A percentile compares a stretch with the other conserved stretches of the same genome.
Evolutionary conservation across 345 rosid species (phyloP).

Genomic region (Eucalyptus caleyi): DNA sequence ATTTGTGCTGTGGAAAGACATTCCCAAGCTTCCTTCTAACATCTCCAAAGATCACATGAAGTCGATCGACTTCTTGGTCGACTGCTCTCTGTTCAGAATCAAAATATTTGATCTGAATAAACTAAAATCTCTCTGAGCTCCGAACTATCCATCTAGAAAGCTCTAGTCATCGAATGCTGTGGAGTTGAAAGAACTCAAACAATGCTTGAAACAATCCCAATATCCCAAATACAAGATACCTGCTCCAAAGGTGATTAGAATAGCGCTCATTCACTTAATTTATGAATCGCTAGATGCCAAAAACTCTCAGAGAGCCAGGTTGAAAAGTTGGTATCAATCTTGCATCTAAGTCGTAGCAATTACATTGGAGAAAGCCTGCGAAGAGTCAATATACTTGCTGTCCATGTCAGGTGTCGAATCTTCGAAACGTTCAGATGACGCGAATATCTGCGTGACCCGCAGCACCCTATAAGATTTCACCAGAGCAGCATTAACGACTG

Average conservation of each 20-base stretch:
- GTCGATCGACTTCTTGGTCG: neutral
- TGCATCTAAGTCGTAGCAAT: neutral
- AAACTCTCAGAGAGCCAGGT: neutral
- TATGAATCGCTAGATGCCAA: neutral
- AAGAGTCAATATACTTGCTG: neutral
- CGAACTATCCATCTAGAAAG: neutral
- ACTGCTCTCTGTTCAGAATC: neutral
- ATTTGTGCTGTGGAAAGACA: neutral
- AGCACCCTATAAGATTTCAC: neutral
- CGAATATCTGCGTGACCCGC: neutral
- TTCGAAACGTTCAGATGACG: neutral
- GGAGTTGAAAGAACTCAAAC: neutral
- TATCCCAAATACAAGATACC: neutral
- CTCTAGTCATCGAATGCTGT: neutral
- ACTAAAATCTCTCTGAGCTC: neutral
- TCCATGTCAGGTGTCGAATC: neutral
- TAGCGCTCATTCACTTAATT: neutral
- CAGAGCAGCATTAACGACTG: neutral
- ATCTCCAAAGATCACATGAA: neutral
- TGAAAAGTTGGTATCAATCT: neutral
- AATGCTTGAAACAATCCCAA: neutral
- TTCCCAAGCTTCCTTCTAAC: conserved; percentile 10
- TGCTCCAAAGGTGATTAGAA: neutral
- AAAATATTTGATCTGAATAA: neutral
- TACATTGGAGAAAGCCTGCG: neutral